A percentile compares a stretch with the other conserved stretches of the same genome.
Conservation (phyloP, 2,329 filamentous ascomycete species). For the Xylaria digitata region DNA sequence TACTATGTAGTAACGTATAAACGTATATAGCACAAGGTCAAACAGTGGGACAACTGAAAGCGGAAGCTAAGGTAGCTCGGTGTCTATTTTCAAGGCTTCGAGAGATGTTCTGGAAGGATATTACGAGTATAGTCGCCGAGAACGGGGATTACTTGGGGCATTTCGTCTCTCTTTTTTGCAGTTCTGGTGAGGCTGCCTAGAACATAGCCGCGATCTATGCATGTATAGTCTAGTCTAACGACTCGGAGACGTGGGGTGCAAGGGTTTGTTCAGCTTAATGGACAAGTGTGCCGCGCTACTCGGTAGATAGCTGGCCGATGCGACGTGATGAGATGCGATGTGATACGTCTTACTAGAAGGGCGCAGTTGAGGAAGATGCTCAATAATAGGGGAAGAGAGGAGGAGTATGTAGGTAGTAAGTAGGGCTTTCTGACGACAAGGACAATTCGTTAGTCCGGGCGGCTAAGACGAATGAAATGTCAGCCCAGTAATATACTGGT, state of each 20-base stretch:
- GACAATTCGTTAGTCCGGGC: background rate
- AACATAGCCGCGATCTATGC: too few species aligned
- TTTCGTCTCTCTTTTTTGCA: background rate
- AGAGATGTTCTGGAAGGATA: slow-evolving; percentile 6
- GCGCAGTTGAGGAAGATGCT: slow-evolving; percentile 9
- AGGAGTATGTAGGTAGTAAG: background rate
- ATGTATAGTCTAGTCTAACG: background rate
- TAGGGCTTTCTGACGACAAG: background rate
- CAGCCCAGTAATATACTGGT: background rate
- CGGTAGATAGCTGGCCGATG: background rate
- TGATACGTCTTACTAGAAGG: slow-evolving; percentile 1
- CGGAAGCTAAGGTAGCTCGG: background rate
- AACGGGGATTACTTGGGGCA: background rate
- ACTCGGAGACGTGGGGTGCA: background rate
- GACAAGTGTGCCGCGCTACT: background rate
- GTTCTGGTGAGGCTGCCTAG: background rate
- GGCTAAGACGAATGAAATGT: background rate
- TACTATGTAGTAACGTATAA: too few species aligned
- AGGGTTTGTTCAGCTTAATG: background rate
- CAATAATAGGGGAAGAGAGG: background rate
- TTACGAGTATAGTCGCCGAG: background rate
- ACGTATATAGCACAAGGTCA: background rate
- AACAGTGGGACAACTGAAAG: background rate
- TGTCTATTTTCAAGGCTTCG: background rate
- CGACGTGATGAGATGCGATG: background rate